Percentiles rank a stretch among this genome's conserved stretches.
Conservation (phyloP, 1,139 yeast species). For the Chernovozyma sophiae-reginae region DNA sequence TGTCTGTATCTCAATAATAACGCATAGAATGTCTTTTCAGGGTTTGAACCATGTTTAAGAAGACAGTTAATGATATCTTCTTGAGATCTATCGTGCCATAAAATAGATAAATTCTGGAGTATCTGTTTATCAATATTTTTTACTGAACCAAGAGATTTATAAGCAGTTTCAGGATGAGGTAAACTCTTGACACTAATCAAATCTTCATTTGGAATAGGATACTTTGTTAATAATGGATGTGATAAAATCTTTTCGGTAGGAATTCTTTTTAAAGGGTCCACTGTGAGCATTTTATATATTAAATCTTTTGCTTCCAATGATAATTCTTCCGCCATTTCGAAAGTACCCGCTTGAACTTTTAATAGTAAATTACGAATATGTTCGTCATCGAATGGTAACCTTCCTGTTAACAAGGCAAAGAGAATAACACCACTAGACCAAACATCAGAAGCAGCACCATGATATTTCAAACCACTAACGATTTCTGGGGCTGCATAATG, state of each 20-base stretch:
- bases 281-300: constrained; percentile 66
- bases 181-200: constrained; percentile 49
- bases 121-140: constrained; percentile 59
- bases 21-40: constrained; percentile 76
- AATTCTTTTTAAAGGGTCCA: constrained; percentile 74
- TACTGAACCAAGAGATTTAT: constrained; percentile 43
- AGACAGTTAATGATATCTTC: constrained; percentile 53
- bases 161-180: constrained; percentile 62
- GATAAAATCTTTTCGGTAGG: constrained; percentile 69
- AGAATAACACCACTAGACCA: constrained; percentile 86
- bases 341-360: constrained; percentile 73
- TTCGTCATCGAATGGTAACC: constrained; percentile 79
- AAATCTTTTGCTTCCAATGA: constrained; percentile 69
- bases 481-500: constrained; percentile 89
- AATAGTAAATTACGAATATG: constrained; percentile 64
- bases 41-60: constrained; percentile 53
- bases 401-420: constrained; percentile 74
- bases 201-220: constrained; percentile 50
- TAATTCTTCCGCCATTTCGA: constrained; percentile 66
- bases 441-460: constrained; percentile 79
- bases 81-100: constrained; percentile 70
- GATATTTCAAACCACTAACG: constrained; percentile 71
- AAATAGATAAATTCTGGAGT: constrained; percentile 61
- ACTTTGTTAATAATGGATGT: constrained; percentile 72
- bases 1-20: constrained; percentile 54